Evolutionary conservation across 148 eudicot genomes (phyloP).

Genomic region (Heliamphora exappendiculata): DNA sequence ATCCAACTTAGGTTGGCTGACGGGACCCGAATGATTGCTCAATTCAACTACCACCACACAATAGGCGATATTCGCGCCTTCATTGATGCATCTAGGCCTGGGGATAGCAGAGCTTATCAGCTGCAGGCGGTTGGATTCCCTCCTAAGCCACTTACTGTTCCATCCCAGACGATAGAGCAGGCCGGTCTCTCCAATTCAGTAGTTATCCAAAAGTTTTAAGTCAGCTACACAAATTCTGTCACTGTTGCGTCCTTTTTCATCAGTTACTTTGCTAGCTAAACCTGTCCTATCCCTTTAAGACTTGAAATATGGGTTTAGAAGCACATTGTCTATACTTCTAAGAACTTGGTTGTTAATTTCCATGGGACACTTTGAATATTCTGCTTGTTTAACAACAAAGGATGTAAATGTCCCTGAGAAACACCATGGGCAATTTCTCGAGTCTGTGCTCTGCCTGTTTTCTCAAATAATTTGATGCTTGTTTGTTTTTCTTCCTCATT

Average conservation of each 20-base stretch:
- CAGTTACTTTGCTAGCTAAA: neutral
- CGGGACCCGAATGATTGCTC: slow-evolving; percentile 56
- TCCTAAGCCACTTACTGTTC: slow-evolving; percentile 54
- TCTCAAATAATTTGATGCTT: neutral
- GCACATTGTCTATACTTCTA: neutral
- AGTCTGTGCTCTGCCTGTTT: neutral
- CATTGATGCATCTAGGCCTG: slow-evolving; percentile 65
- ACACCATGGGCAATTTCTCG: too few species aligned
- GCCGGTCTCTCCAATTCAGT: slow-evolving; percentile 59
- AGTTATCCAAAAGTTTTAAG: slow-evolving; percentile 47
- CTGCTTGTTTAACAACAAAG: neutral
- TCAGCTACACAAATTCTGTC: neutral
- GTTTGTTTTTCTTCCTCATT: neutral
- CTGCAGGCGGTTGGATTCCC: slow-evolving; percentile 70
- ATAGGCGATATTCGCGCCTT: slow-evolving; percentile 41
- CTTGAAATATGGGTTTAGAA: neutral
- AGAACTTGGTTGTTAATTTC: neutral
- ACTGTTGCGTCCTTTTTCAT: neutral
- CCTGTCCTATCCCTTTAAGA: neutral
- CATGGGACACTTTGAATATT: neutral
- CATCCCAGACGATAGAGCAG: slow-evolving; percentile 55
- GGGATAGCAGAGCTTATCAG: slow-evolving; percentile 39
- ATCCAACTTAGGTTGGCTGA: slow-evolving; percentile 60
- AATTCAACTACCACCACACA: slow-evolving; percentile 53
- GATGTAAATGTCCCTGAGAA: neutral